Evolutionary conservation across 148 eudicot species (phyloP), one percentile per base, ranked within the genome.

Genomic region (Rhododendron molle): DNA sequence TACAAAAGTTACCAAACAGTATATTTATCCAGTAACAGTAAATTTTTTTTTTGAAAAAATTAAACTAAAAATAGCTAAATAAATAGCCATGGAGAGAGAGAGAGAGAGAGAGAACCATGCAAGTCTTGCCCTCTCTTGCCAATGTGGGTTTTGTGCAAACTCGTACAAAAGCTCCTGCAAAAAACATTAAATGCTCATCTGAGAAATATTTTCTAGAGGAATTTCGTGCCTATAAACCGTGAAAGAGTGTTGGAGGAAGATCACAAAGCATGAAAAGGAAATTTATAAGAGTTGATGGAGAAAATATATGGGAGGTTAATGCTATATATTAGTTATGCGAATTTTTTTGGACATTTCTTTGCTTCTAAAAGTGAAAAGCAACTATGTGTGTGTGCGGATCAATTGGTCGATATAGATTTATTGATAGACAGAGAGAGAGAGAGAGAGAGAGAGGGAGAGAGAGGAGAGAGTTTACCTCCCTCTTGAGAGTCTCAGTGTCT

Each of bases 61-160:
- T 78, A 20, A 12, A 46, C 30, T 46, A 23, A 26, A 21, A 78
- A 46, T 43, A 23, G 36, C 7, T 13, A 23, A 78, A 78, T 1
- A 78, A 44, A 78, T 78, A 78, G 46, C 9, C 14, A 78, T 43
- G 54, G 54, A 2, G 80, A 76, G 26, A 74, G 78, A 74, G 78
- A 76, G 21, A 23, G 50, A 43, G 34, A 32, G 34, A 32, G 80
- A 40, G 50, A 32, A 78, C 81, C 81, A 78, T 9, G 20, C 36
- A 47, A 4, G 47, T 78, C 81, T 78, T 78, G 81, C 52, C 50
- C 49, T 69, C 18, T 69, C 36, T 69, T 69, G 74, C 74, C 74
- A 28, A 12, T 69, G 16, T 13, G 74, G 74, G 36, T 28, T 69
- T 69, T 28, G 34, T 28, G 74, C 36, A 28, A 69, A 69, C 74